A percentile compares a stretch with the other conserved stretches of the same genome.
Conservation (phyloP, 345 rosid genomes). For the Psidium guajava region DNA sequence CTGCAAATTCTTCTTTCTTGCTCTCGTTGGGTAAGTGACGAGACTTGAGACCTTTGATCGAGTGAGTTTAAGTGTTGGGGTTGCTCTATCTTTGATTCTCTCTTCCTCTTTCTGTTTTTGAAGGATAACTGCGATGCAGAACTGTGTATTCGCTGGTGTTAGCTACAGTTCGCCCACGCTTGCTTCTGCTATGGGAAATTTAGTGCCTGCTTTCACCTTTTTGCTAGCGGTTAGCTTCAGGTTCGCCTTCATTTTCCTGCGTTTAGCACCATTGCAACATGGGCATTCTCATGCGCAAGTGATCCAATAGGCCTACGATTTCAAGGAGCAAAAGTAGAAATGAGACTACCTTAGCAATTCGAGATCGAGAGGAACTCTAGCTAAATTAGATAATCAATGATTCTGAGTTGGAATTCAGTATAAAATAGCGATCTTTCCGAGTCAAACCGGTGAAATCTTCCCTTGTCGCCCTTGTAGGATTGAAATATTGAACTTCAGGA, state of each 20-base stretch:
- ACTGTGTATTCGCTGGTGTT: constrained; percentile 33
- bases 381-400: neutral
- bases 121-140: constrained; percentile 43
- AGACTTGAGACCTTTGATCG: neutral
- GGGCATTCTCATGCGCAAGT: neutral
- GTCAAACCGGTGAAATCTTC: neutral
- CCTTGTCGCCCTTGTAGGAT: constrained; percentile 15
- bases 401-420: neutral
- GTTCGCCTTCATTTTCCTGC: constrained; percentile 10
- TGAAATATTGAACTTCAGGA: constrained; percentile 36
- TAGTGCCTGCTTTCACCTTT: constrained; percentile 47
- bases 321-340: neutral
- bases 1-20: constrained; percentile 33
- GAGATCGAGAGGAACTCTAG: neutral
- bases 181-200: constrained; percentile 33
- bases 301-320: neutral
- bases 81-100: neutral
- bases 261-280: neutral
- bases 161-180: constrained; percentile 49
- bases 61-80: neutral
- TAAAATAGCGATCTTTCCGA: neutral
- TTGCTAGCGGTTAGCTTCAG: constrained; percentile 50
- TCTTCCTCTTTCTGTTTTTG: neutral
- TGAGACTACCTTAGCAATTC: neutral
- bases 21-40: constrained; percentile 28